These are phyloP conservation scores for Podochytrium sp. DNA, from an alignment of 192 early-diverging fungal species.

Conservation along the genomic window DNA sequence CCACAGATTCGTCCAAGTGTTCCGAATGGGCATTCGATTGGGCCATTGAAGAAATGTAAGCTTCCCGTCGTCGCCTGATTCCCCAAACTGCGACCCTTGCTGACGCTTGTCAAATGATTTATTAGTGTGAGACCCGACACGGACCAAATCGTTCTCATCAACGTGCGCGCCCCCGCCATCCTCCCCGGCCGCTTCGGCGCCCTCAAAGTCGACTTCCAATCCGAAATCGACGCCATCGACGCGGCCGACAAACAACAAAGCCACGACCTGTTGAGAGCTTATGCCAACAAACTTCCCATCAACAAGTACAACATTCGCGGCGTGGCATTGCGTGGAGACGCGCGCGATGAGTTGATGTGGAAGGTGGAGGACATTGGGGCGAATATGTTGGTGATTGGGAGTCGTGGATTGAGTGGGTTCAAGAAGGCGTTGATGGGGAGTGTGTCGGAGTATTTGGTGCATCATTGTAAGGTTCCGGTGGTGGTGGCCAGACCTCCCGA, in stretches of 20 bases:
- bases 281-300: conserved; percentile 27
- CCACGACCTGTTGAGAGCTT: conserved; percentile 13
- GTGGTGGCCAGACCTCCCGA: conserved; percentile 17
- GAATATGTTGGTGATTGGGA: conserved; percentile 61
- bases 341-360: conserved; percentile 58
- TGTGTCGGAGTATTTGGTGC: conserved; percentile 33
- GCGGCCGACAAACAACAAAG: conserved; percentile 2
- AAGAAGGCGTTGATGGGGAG: conserved; percentile 51
- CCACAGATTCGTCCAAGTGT: conserved; percentile 32
- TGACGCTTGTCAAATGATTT: too few species aligned
- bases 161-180: not conserved
- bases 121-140: conserved; percentile 32
- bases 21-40: conserved; percentile 38
- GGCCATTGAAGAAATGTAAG: conserved; percentile 45
- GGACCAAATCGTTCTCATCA: conserved; percentile 32
- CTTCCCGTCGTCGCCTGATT: too few species aligned
- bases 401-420: conserved; percentile 59
- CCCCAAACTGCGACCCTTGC: too few species aligned
- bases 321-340: conserved; percentile 55
- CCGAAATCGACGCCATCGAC: conserved; percentile 1
- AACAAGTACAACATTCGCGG: conserved; percentile 39
- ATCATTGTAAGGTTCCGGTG: conserved; percentile 22
- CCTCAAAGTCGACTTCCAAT: not conserved
- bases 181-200: not conserved
- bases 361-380: conserved; percentile 61